Evolutionary conservation across 192 early-diverging fungal species (phyloP).

Genomic region (Rhizophagus sp.): DNA sequence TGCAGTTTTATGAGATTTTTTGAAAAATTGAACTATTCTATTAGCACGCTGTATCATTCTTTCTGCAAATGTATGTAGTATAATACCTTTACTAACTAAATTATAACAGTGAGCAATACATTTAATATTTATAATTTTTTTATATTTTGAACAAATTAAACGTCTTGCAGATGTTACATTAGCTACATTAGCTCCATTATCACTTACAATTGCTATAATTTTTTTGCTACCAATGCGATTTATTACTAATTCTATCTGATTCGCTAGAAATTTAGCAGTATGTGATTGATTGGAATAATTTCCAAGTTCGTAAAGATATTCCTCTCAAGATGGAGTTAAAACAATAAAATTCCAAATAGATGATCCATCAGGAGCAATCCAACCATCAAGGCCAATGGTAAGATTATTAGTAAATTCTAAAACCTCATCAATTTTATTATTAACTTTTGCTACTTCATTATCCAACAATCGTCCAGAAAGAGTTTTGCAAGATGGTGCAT

Average conservation of each 20-base stretch:
- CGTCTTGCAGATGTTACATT: not conserved
- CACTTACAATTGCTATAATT: not conserved
- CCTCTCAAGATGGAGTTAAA: not conserved
- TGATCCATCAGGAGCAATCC: not conserved
- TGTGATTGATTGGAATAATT: not conserved
- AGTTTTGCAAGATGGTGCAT: too few relatives aligned
- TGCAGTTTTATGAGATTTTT: conserved; percentile 6
- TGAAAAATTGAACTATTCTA: conserved; percentile 3
- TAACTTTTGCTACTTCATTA: not conserved
- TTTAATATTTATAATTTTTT: not conserved
- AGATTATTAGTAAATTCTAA: not conserved
- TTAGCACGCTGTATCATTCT: not conserved
- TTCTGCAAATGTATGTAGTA: not conserved
- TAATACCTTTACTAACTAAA: conserved; percentile 6
- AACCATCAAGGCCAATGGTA: not conserved
- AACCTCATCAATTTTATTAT: not conserved
- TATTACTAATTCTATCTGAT: not conserved
- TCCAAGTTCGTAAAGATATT: not conserved
- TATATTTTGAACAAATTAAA: conserved; percentile 6
- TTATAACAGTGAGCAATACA: not conserved
- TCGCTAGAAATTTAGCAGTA: not conserved
- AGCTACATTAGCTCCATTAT: not conserved
- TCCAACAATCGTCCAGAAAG: not conserved
- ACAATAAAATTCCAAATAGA: conserved; percentile 8
- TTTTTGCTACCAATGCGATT: not conserved